Base-by-base conservation (phyloP, 495 filamentous ascomycete genomes). In the Tuber microsphaerosporum region DNA sequence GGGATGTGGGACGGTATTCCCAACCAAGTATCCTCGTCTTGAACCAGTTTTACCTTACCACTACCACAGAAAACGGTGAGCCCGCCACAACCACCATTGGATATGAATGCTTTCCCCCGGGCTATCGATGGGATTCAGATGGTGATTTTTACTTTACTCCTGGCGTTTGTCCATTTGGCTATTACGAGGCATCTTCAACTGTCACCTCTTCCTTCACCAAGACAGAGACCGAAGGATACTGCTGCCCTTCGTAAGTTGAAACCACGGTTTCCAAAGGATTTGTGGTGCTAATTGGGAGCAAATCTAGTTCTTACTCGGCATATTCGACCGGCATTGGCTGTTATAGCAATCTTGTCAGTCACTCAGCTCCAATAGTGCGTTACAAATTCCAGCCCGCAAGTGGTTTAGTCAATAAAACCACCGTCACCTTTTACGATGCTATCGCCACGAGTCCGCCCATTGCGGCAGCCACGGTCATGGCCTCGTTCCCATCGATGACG, bases 371-470 rank as follows among this genome's bases (percentile, higher is more conserved):
- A 5, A 16, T 65, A 34, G 56, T 65, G 12, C 10, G 26, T 26
- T 65, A 65, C 26, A 34, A 65, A 26, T 65, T 65, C 56, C 14
- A 16, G 56, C 2, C 56, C 56, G 56, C 56, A 8, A 65, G 56
- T 17, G 56, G 12, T 34, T 12, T 65, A 0, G 16, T 65, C 56
- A 65, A 65, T 4, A 19, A 2, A 2, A 65, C 56, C 56, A 65
- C 56, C 31, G 56, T 34, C 31, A 65, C 56, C 16, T 65, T 65
- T 65, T 65, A 65, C 56, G 56, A 65, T 65, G 56, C 56, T 34
- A 2, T 65, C 26, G 31, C 56, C 31, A 5, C 56, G 56, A 26
- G 12, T 26, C 1, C 56, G 17, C n/a, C 56, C 56, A 34, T 34
- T 10, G 56, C 56, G 56, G 56, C 56, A 19, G 56, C 26, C 56